Conservation (phyloP, 2,329 filamentous ascomycete species). For the Epichloe amarillans region DNA sequence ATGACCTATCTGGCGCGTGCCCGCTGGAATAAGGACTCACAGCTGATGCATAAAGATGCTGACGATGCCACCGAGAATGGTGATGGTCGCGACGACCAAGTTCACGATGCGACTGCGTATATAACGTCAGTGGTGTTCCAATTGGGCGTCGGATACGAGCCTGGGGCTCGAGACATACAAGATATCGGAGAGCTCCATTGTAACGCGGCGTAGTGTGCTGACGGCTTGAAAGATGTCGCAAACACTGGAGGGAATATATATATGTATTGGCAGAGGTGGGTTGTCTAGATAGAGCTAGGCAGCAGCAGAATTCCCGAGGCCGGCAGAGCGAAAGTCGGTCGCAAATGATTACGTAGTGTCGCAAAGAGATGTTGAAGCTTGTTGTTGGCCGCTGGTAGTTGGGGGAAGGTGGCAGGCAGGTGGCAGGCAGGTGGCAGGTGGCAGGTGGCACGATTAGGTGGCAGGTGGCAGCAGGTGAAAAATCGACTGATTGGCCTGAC, state of each 20-base stretch:
- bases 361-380: neutral
- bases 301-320: constrained; percentile 1
- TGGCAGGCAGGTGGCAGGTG: no score
- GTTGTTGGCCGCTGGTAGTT: neutral
- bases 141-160: neutral
- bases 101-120: constrained; percentile 76
- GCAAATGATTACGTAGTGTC: constrained; percentile 4
- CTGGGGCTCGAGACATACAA: constrained; percentile 48
- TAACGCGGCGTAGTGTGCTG: constrained; percentile 11
- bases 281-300: neutral
- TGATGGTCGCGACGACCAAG: constrained; percentile 72
- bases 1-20: neutral
- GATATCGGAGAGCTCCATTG: constrained; percentile 84
- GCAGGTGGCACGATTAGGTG: no score
- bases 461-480: neutral
- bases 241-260: neutral
- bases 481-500: constrained; percentile 2
- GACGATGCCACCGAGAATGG: constrained; percentile 70
- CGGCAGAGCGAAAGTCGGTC: neutral
- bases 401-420: neutral
- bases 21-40: constrained; percentile 30
- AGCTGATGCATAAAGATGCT: constrained; percentile 52
- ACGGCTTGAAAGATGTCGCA: neutral
- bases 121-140: constrained; percentile 19
- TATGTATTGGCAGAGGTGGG: neutral